These are phyloP conservation scores for Juglanconis oblonga DNA, from an alignment of 2,329 filamentous ascomycete species.

Conservation along the genomic window DNA sequence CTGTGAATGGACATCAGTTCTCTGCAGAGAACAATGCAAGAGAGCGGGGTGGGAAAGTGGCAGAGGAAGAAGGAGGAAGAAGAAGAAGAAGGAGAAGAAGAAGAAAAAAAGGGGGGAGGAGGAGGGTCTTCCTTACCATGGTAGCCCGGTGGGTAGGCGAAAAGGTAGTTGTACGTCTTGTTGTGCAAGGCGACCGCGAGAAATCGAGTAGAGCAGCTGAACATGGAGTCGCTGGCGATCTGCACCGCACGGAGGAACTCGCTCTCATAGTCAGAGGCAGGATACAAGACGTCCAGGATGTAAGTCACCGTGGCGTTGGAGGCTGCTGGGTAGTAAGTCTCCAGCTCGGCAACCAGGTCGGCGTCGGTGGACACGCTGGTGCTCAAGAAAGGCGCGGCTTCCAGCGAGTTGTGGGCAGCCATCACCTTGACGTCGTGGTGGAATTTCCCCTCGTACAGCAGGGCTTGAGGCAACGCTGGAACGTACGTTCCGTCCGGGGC, in stretches of 20 bases:
- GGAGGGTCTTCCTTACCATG: conserved; percentile 50
- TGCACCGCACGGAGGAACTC: conserved; percentile 39
- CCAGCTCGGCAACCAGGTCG: conserved; percentile 37
- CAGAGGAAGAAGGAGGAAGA: no score
- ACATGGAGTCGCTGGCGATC: conserved; percentile 40
- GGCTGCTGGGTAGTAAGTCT: conserved; percentile 19
- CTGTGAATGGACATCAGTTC: neutral
- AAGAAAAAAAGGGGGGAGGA: neutral
- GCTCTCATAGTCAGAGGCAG: conserved; percentile 40
- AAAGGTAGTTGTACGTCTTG: conserved; percentile 49
- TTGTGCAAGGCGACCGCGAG: conserved; percentile 44
- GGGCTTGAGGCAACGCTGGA: conserved; percentile 25
- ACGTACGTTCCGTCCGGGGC: conserved; percentile 30
- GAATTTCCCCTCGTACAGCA: conserved; percentile 27
- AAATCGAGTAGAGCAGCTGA: conserved; percentile 51
- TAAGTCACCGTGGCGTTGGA: conserved; percentile 31
- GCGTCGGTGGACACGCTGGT: conserved; percentile 38
- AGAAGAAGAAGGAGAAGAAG: neutral
- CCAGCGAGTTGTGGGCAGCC: conserved; percentile 41
- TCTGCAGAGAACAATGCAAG: neutral
- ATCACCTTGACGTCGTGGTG: conserved; percentile 44
- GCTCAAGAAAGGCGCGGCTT: conserved; percentile 41
- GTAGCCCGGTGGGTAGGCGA: conserved; percentile 48
- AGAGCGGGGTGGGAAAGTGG: no score
- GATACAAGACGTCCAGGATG: conserved; percentile 37